phyloP scores from a whole-genome alignment of 2,329 filamentous ascomycete species.

The Trichocomaceae sp. region DNA sequence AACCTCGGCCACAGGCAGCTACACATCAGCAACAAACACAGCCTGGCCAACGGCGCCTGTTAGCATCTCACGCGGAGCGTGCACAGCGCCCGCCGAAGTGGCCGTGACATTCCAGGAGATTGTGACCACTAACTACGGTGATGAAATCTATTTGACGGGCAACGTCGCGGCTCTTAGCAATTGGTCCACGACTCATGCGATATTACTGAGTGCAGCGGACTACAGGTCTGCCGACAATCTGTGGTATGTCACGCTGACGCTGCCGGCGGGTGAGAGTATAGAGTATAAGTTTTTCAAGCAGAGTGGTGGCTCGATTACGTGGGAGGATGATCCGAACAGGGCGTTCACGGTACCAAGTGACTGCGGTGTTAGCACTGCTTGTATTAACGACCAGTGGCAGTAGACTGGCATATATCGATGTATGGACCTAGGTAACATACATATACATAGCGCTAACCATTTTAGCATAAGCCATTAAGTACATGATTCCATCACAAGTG shows the following conservation, averaged over 20 bases:
- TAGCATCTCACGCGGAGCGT: slow-evolving; percentile 9
- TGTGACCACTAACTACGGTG: slow-evolving; percentile 53
- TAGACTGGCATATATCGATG: slow-evolving; percentile 10
- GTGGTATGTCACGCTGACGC: slow-evolving; percentile 53
- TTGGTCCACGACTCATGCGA: slow-evolving; percentile 52
- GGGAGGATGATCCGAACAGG: slow-evolving; percentile 56
- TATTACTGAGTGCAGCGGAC: slow-evolving; percentile 51
- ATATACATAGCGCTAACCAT: neutral
- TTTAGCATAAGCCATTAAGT: too few relatives aligned
- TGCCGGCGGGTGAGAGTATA: slow-evolving; percentile 52
- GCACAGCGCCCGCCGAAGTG: slow-evolving; percentile 37
- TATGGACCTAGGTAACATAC: neutral
- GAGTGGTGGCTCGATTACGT: slow-evolving; percentile 50
- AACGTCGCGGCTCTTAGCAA: slow-evolving; percentile 53
- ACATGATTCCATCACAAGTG: too few relatives aligned
- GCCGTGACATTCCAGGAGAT: slow-evolving; percentile 58
- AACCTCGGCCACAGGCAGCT: slow-evolving; percentile 22
- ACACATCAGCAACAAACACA: slow-evolving; percentile 21
- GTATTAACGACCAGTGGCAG: slow-evolving; percentile 35
- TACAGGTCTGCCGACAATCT: slow-evolving; percentile 57
- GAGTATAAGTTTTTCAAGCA: slow-evolving; percentile 66
- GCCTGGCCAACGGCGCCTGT: slow-evolving; percentile 17
- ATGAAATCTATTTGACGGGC: slow-evolving; percentile 61
- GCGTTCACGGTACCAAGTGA: slow-evolving; percentile 35
- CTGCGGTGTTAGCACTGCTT: slow-evolving; percentile 28